Base-by-base conservation (phyloP, 2,329 filamentous ascomycete species). In the Diaporthe sp. region DNA sequence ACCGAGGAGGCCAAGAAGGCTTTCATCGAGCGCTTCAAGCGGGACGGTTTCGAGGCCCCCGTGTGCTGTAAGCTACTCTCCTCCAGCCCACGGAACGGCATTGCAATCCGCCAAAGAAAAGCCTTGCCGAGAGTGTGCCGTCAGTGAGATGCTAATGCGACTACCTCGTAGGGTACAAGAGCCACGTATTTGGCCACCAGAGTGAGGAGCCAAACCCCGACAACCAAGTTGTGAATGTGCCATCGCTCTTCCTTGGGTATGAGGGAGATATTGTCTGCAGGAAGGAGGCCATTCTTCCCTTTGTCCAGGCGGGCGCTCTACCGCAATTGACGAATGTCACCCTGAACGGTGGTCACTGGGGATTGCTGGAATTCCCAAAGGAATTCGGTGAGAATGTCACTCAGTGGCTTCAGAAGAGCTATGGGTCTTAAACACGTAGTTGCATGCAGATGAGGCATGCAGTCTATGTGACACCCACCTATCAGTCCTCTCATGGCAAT, bases 271-370 rank as follows among this genome's bases (percentile, higher is more conserved):
- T 76, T 8, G 78, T 82, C 1, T 80, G 81, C 67, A 71, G 76
- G 47, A 74, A 78, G 6, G 78, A 77, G 13, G 19, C 72, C 8
- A 77, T 81, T 57, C 67, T 75, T 30, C 64, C 67, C 0, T 73
- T 60, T 40, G 77, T 80, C 22, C 69, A 77, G 30, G 75, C 71
- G 3, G 80, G 80, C 0, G 64, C 80, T 2, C 69, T 83, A 30
- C 80, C 80, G 2, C 69, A 79, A 13, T 60, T 81, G 38, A 80
- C 82, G 35, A 77, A 55, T 28, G 69, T 78, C 38, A 76, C 66
- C 9, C 75, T 81, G 19, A 76, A 80, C 1, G 79, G 79, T 13
- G 80, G 77, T 0, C 82, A 83, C 40, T 83, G 81, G 81, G 78
- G 77, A 3, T 67, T 81, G 3, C 70, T 81, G n/a, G 81, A 83